Conservation (phyloP, 2,329 filamentous ascomycete genomes). For the Cytospora piceae region DNA sequence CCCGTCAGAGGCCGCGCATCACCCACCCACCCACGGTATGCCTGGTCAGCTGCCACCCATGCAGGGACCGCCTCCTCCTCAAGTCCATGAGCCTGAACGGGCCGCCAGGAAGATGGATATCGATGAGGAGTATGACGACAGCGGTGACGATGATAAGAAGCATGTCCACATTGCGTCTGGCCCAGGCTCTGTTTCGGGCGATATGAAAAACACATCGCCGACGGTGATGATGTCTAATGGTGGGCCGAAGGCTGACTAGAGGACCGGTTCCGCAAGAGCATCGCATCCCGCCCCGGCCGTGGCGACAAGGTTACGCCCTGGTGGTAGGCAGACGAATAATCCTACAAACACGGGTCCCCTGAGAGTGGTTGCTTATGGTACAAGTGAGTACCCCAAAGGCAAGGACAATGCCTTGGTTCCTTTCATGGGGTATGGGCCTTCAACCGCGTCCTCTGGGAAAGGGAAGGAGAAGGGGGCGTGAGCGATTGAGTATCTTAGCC, state of each 20-base stretch:
- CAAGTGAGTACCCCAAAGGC: background rate
- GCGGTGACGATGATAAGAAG: conserved; percentile 83
- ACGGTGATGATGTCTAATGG: conserved; percentile 36
- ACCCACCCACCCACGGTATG: conserved; percentile 67
- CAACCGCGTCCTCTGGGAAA: background rate
- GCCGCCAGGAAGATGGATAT: conserved; percentile 95
- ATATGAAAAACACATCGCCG: conserved; percentile 58
- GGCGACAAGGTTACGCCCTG: background rate
- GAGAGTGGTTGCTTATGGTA: background rate
- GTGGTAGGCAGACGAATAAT: background rate
- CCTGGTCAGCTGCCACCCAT: conserved; percentile 65
- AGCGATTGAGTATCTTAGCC: conserved; percentile 1
- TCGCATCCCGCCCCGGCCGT: background rate
- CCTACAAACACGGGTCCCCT: background rate
- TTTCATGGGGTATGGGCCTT: background rate
- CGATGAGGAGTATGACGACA: conserved; percentile 96
- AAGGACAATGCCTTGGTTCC: background rate
- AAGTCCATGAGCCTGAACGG: conserved; percentile 73
- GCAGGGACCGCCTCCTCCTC: conserved; percentile 54
- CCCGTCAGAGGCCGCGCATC: conserved; percentile 89
- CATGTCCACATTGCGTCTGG: conserved; percentile 43
- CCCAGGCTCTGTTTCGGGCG: conserved; percentile 49
- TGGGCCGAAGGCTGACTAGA: conserved; percentile 27
- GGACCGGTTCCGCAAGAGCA: background rate
- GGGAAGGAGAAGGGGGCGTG: background rate